Conservation (phyloP, 306 rosid species). For the Quercus gilva region DNA sequence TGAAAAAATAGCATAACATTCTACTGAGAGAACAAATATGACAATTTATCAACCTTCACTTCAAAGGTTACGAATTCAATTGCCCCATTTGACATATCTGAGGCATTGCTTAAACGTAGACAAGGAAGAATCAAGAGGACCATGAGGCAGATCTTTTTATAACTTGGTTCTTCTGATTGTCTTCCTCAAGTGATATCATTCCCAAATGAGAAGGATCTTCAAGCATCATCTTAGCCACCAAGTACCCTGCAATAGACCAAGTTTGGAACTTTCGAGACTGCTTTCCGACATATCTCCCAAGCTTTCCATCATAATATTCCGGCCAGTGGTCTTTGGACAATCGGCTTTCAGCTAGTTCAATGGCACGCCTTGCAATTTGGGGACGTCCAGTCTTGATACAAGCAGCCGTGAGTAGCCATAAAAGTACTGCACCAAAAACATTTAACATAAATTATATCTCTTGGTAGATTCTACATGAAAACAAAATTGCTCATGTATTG, state of each 20-base stretch:
- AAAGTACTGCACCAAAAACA: conserved; percentile 21
- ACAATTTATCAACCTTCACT: neutral
- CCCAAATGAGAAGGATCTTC: conserved; percentile 42
- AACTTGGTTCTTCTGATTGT: conserved; percentile 21
- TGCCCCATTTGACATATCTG: neutral
- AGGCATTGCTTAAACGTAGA: neutral
- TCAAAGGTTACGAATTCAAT: neutral
- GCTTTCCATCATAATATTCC: conserved; percentile 39
- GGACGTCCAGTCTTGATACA: conserved; percentile 35
- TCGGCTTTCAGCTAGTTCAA: conserved; percentile 31
- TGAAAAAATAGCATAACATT: neutral
- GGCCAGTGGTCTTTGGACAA: conserved; percentile 40
- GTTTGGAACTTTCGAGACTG: conserved; percentile 35
- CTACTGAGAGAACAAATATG: neutral
- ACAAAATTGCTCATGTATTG: neutral
- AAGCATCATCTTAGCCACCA: conserved; percentile 44
- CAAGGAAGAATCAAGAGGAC: conserved; percentile 11
- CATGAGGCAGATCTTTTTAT: conserved; percentile 37
- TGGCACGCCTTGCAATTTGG: conserved; percentile 33
- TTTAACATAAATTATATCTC: neutral
- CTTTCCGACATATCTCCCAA: conserved; percentile 29
- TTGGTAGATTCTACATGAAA: neutral
- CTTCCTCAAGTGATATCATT: conserved; percentile 35
- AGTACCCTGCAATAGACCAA: conserved; percentile 38
- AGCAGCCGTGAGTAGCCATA: conserved; percentile 39